phyloP scores from a whole-genome alignment of 495 filamentous ascomycete species.

The Terfezia boudieri region DNA sequence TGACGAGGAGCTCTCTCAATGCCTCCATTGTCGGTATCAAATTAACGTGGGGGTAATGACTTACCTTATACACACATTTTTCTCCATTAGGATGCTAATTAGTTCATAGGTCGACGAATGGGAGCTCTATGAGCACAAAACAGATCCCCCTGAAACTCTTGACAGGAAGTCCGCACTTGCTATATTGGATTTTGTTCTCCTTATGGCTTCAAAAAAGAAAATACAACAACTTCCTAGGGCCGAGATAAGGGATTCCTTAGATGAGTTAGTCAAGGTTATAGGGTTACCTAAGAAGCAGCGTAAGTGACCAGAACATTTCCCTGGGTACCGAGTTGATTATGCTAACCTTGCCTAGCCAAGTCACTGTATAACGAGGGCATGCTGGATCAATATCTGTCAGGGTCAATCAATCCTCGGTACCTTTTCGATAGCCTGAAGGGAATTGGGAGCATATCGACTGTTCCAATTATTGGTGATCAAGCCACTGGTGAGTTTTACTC shows the following conservation, averaged over 20 bases:
- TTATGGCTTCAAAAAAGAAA: conserved; percentile 57
- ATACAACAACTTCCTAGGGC: conserved; percentile 82
- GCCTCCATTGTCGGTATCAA: conserved; percentile 17
- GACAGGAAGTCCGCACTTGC: conserved; percentile 52
- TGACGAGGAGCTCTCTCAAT: conserved; percentile 14
- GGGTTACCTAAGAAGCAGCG: conserved; percentile 24
- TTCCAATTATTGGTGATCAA: conserved; percentile 28
- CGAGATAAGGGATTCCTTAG: conserved; percentile 66
- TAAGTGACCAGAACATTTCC: background rate
- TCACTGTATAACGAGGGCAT: conserved; percentile 13
- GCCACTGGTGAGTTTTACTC: conserved; percentile 13
- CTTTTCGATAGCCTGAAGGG: conserved; percentile 60
- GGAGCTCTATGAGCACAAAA: conserved; percentile 23
- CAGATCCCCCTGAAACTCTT: conserved; percentile 36
- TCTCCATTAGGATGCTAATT: conserved; percentile 1
- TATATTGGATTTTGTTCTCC: conserved; percentile 60
- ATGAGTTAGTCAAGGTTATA: conserved; percentile 63
- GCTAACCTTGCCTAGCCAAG: background rate
- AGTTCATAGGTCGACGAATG: conserved; percentile 20
- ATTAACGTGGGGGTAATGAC: conserved; percentile 12
- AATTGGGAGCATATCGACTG: conserved; percentile 37
- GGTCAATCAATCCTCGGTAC: conserved; percentile 60
- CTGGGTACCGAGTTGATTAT: no score
- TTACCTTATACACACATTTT: background rate
- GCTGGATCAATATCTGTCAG: conserved; percentile 51